These are phyloP conservation scores for Globisporangium rhizosaccharum DNA, from an alignment of 352 stramenopile genomes.

Conservation along the genomic window DNA sequence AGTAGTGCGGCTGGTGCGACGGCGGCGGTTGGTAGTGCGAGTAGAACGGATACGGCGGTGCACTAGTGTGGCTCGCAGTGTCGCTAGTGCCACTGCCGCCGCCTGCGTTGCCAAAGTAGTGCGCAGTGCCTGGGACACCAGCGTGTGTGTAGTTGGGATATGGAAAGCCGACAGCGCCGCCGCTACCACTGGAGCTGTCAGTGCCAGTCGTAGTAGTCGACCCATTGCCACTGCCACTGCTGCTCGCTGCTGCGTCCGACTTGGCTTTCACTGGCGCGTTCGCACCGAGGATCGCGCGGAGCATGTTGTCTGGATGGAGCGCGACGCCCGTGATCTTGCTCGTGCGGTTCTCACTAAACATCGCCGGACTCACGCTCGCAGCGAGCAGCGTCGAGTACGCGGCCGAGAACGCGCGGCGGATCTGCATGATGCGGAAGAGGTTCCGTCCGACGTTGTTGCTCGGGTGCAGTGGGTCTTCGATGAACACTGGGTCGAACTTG, in stretches of 20 bases:
- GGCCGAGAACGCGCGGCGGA: conserved; percentile 71
- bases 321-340: conserved; percentile 55
- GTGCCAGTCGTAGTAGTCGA: background rate
- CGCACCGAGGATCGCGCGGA: conserved; percentile 61
- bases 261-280: conserved; percentile 51
- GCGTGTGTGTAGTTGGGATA: conserved; percentile 18
- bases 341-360: conserved; percentile 56
- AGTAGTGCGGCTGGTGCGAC: conserved; percentile 19
- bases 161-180: conserved; percentile 8
- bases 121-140: conserved; percentile 9
- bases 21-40: conserved; percentile 22
- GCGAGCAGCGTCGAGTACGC: conserved; percentile 65
- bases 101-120: conserved; percentile 12
- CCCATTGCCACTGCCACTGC: background rate
- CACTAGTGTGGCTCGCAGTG: background rate
- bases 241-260: conserved; percentile 19
- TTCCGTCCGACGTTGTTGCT: conserved; percentile 96
- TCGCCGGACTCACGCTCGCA: conserved; percentile 40
- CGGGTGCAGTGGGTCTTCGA: conserved; percentile 91
- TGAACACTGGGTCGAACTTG: conserved; percentile 93
- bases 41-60: conserved; percentile 16
- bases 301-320: conserved; percentile 74
- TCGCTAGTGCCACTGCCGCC: conserved; percentile 3
- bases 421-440: conserved; percentile 93
- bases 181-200: conserved; percentile 12